phyloP scores from a whole-genome alignment of 2,329 filamentous ascomycete genomes.

The Ceratocystis cacaofunesta region DNA sequence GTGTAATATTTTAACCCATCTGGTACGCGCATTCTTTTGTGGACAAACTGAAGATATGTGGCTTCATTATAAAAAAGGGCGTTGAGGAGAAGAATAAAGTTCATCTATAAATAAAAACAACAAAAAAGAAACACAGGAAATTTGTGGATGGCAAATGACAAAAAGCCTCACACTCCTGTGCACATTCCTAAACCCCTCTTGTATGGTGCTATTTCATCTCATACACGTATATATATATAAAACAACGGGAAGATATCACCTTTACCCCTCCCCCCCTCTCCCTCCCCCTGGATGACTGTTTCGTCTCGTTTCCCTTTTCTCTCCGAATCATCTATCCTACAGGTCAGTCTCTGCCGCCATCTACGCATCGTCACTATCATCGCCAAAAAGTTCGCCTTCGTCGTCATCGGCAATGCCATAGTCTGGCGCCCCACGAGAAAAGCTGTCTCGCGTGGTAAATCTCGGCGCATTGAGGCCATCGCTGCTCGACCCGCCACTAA shows the following conservation, averaged over 20 bases:
- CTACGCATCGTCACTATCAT: constrained; percentile 80
- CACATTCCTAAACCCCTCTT: not conserved
- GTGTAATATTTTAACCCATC: too few species aligned
- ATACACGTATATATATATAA: not conserved
- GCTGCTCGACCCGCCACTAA: constrained; percentile 33
- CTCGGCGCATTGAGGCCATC: constrained; percentile 42
- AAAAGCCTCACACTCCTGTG: not conserved
- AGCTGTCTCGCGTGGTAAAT: constrained; percentile 80
- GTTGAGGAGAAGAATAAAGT: not conserved
- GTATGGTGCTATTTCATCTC: not conserved
- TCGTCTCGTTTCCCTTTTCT: not conserved
- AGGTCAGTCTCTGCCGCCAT: not conserved
- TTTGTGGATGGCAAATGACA: not conserved
- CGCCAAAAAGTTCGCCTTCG: constrained; percentile 84
- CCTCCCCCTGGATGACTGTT: not conserved
- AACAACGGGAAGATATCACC: not conserved
- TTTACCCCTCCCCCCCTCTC: not conserved
- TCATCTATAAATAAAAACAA: not conserved
- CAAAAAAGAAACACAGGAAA: not conserved
- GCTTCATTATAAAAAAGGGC: not conserved
- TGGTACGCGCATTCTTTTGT: too few species aligned
- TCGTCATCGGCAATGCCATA: constrained; percentile 83
- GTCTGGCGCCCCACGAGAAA: constrained; percentile 73
- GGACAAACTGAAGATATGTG: too few species aligned
- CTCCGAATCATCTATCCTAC: not conserved